Percentiles rank a stretch among this genome's conserved stretches.
Evolutionary conservation across 768 basidiomycete species (phyloP).

Genomic region (Xanthoconium purpureum): DNA sequence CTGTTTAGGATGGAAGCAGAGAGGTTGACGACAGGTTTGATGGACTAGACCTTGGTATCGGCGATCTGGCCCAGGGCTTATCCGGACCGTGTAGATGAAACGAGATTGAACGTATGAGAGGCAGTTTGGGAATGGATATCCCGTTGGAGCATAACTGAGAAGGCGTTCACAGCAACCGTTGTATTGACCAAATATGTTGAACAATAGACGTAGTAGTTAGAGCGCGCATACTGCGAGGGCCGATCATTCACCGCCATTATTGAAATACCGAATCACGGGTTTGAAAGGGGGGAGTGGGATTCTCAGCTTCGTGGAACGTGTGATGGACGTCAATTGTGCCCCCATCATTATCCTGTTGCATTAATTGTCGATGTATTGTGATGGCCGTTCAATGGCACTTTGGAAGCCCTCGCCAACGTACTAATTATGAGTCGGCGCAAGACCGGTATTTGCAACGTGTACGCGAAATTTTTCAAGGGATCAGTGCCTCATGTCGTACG

Average conservation of each 20-base stretch:
- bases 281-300: neutral
- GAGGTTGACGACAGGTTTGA: neutral
- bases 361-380: neutral
- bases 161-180: neutral
- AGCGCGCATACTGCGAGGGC: neutral
- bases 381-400: neutral
- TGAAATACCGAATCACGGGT: constrained; percentile 3
- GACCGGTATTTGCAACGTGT: neutral
- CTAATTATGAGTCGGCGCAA: neutral
- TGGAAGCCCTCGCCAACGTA: neutral
- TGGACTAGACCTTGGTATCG: neutral
- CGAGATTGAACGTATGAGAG: neutral
- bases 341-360: neutral
- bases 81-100: constrained; percentile 3
- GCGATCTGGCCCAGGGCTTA: neutral
- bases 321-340: constrained; percentile 1
- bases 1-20: neutral
- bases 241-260: constrained; percentile 13
- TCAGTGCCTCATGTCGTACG: constrained; percentile 1
- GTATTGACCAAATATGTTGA: neutral
- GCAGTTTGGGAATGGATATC: neutral
- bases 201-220: constrained; percentile 6
- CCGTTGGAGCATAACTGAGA: neutral
- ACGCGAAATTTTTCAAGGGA: neutral
- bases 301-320: constrained; percentile 14